Conservation (phyloP, 202 grass and related monocot genomes). For the Bolboschoenoplectus hybrid region DNA sequence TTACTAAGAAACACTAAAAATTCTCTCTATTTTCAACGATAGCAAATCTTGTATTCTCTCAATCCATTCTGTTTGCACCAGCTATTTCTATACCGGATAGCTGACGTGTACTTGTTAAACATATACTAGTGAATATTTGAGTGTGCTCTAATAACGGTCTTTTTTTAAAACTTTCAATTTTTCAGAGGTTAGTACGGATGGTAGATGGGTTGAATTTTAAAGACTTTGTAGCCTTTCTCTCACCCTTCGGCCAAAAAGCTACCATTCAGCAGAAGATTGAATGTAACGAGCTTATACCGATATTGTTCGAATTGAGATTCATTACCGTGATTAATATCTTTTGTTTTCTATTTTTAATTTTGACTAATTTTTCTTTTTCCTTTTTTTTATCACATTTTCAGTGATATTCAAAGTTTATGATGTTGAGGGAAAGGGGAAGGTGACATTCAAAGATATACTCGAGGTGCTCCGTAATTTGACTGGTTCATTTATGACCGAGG, state of each 20-base stretch:
- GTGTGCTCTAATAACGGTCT: not conserved
- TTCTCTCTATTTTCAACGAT: not conserved
- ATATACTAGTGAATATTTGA: not conserved
- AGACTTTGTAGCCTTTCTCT: slow-evolving; percentile 92
- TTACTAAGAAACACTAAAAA: not conserved
- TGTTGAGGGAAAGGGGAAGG: slow-evolving; percentile 82
- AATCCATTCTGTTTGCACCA: not conserved
- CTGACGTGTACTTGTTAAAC: not conserved
- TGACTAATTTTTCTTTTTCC: slow-evolving; percentile 31
- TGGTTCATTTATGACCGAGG: slow-evolving; percentile 76
- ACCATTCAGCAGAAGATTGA: slow-evolving; percentile 75
- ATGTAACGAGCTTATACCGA: slow-evolving; percentile 47
- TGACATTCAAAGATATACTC: slow-evolving; percentile 80
- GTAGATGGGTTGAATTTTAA: slow-evolving; percentile 95
- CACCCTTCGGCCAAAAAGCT: slow-evolving; percentile 76
- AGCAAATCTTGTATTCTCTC: not conserved
- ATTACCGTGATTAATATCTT: slow-evolving; percentile 14
- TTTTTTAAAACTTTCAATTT: not conserved
- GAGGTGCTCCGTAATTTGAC: slow-evolving; percentile 66
- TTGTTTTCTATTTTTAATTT: not conserved
- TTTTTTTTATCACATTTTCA: slow-evolving; percentile 36
- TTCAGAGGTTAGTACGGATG: slow-evolving; percentile 80
- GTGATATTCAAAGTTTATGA: slow-evolving; percentile 95
- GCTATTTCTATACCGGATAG: not conserved
- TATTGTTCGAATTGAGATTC: slow-evolving; percentile 4